phyloP scores from a whole-genome alignment of 2,329 filamentous ascomycete genomes.

The Cadophora sp. region DNA sequence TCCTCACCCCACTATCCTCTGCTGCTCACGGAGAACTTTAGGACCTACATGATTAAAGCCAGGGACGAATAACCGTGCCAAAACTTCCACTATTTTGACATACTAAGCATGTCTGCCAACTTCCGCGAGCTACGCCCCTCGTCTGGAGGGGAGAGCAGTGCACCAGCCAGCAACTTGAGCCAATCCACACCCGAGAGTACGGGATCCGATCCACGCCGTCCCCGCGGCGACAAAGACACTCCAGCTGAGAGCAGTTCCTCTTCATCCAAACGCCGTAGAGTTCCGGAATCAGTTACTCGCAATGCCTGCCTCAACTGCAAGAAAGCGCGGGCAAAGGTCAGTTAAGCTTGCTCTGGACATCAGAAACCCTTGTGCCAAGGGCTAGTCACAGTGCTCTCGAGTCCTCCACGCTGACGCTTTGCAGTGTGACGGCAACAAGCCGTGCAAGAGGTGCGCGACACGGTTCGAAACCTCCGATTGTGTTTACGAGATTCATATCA shows the following conservation, averaged over 20 bases:
- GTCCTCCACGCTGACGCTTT: slow-evolving; percentile 26
- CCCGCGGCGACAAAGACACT: slow-evolving; percentile 35
- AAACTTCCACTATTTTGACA: neutral
- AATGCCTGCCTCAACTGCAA: slow-evolving; percentile 48
- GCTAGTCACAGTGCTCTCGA: neutral
- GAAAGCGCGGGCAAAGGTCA: slow-evolving; percentile 47
- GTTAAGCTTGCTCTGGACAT: slow-evolving; percentile 13
- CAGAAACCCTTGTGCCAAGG: slow-evolving; percentile 4
- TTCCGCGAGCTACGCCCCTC: slow-evolving; percentile 43
- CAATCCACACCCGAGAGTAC: slow-evolving; percentile 40
- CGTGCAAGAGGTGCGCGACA: slow-evolving; percentile 44
- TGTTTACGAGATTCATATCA: slow-evolving; percentile 46
- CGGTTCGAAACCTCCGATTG: slow-evolving; percentile 41
- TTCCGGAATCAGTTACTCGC: slow-evolving; percentile 45
- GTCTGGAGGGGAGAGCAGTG: slow-evolving; percentile 37
- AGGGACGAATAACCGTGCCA: neutral
- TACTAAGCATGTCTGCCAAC: slow-evolving; percentile 31
- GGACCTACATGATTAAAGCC: neutral
- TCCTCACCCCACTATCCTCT: neutral
- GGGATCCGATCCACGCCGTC: slow-evolving; percentile 37
- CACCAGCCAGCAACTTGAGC: slow-evolving; percentile 38
- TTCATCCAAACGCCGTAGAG: slow-evolving; percentile 43
- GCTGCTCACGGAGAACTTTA: neutral
- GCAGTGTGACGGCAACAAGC: slow-evolving; percentile 47
- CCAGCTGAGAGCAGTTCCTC: slow-evolving; percentile 26